A percentile compares a stretch with the other conserved stretches of the same genome.
Evolutionary conservation across 1,139 yeast species (phyloP).

Genomic region (Taphrina deformans): DNA sequence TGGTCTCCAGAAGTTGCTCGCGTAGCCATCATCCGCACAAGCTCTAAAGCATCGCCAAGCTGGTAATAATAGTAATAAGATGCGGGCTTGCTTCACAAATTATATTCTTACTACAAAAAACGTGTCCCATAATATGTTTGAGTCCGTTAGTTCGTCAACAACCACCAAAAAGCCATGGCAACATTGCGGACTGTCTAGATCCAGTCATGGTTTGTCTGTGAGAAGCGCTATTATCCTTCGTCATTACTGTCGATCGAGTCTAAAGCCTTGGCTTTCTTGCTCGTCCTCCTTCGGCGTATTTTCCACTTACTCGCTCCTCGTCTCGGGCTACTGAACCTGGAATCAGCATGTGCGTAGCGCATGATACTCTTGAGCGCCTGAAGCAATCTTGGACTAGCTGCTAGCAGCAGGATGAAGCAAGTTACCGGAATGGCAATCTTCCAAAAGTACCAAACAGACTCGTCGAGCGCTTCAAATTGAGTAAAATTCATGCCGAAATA

Average conservation of each 20-base stretch:
- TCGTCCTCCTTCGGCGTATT: background rate
- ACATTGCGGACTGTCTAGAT: too few relatives aligned
- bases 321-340: background rate
- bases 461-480: conserved; percentile 51
- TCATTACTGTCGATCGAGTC: background rate
- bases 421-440: conserved; percentile 55
- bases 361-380: background rate
- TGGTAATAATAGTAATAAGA: too few relatives aligned
- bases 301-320: background rate
- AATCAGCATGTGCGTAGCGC: background rate
- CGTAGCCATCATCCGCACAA: too few relatives aligned
- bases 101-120: too few relatives aligned
- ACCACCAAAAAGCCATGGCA: too few relatives aligned
- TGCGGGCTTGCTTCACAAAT: too few relatives aligned
- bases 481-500: conserved; percentile 61
- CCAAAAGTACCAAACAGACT: conserved; percentile 55
- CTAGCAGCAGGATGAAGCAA: background rate
- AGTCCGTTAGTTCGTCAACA: too few relatives aligned
- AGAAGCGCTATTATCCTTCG: too few relatives aligned
- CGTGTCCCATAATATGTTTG: too few relatives aligned
- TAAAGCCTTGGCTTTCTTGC: background rate
- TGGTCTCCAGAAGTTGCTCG: background rate
- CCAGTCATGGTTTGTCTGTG: too few relatives aligned
- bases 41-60: too few relatives aligned
- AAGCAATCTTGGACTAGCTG: background rate